A percentile compares a stretch with the other conserved stretches of the same genome.
Evolutionary conservation across 1,284 basidiomycete genomes (phyloP).

Genomic region (Naganishia sp.): DNA sequence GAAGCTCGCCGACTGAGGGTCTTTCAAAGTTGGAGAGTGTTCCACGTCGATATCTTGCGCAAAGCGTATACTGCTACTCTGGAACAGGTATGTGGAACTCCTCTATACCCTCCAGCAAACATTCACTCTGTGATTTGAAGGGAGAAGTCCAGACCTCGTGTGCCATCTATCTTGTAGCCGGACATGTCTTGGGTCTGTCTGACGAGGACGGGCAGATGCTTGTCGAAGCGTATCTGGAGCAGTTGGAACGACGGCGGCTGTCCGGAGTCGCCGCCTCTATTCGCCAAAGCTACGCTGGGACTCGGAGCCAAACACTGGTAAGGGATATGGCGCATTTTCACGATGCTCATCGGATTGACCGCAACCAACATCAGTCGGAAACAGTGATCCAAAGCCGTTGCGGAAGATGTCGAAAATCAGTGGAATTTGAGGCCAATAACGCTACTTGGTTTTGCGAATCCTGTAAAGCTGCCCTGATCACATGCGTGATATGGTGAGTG

Average conservation of each 20-base stretch:
- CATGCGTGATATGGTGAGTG: constrained; percentile 32
- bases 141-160: constrained; percentile 32
- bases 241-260: constrained; percentile 29
- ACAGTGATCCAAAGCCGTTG: constrained; percentile 31
- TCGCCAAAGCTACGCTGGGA: constrained; percentile 5
- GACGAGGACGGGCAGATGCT: constrained; percentile 20
- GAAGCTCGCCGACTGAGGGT: constrained; percentile 13
- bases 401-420: constrained; percentile 25
- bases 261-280: constrained; percentile 28
- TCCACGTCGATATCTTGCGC: constrained; percentile 22
- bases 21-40: constrained; percentile 19
- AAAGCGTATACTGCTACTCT: constrained; percentile 10
- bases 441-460: constrained; percentile 29
- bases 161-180: constrained; percentile 25
- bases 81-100: constrained; percentile 20
- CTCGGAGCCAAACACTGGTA: constrained; percentile 27
- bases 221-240: constrained; percentile 28
- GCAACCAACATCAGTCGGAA: constrained; percentile 20
- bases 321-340: background rate
- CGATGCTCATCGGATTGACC: too few species aligned
- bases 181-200: constrained; percentile 9
- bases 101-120: background rate
- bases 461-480: constrained; percentile 25
- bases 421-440: constrained; percentile 21
- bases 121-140: background rate